Base-by-base conservation (phyloP, 805 yeast genomes). In the Yamadazyma phyllophila region DNA sequence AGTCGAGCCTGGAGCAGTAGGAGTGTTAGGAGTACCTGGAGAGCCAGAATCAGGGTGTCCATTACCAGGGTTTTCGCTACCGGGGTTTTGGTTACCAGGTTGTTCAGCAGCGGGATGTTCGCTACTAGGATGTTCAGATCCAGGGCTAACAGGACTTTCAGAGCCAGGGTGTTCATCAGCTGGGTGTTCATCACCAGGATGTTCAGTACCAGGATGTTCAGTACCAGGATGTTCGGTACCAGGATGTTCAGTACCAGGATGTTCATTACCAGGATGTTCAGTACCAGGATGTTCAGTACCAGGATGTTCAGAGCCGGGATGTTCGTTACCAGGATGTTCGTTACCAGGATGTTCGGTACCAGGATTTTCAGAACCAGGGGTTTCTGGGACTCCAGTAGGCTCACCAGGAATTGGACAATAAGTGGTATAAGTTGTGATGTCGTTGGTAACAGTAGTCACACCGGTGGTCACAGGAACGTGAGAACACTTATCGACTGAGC, bases 381-480 rank as follows among this genome's bases (percentile, higher is more conserved):
- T 47, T n/a, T 26, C 31, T 27, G 17, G 32, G n/a, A 64, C 57
- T n/a, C 34, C 52, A n/a, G 59, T 50, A 26, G 44, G 51, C 14
- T 59, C 53, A 13, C 46, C 14, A 16, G 45, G 31, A 15, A 55
- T 48, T 50, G 59, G 59, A 49, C 57, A 53, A 33, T 36, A 45
- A 15, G 52, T 43, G 14, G 53, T 36, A 41, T 49, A 39, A 26
- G 45, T 10, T 14, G 53, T 44, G 13, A 49, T 30, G 27, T 56
- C 58, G 11, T 71, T 72, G 13, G 58, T 49, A 4, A 51, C 63
- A 9, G 70, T 62, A 31, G 67, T 65, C 39, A 65, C 47, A 41
- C 73, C 73, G 39, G 69, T 60, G 40, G 74, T 67, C 36, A 59
- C 56, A n/a, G 68, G 54, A 36, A 48, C 56, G 12, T 41, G 40